Base-by-base conservation (phyloP, 306 rosid genomes). In the Cicer yamashitae region DNA sequence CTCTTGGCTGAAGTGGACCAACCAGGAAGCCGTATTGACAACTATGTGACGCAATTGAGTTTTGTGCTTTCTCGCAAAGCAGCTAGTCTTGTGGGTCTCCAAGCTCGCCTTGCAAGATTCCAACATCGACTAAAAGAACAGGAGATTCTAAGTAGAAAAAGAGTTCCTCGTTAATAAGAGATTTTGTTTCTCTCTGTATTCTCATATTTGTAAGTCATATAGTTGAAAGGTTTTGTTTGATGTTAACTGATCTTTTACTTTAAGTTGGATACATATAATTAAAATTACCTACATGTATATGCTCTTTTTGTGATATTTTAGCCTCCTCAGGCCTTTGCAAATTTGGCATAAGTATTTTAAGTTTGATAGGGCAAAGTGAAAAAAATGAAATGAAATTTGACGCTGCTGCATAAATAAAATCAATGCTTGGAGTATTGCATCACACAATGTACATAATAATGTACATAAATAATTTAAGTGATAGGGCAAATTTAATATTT, bases 31-130 rank as follows among this genome's bases (percentile, higher is more conserved):
- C 93, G 52, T 13, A 92, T 96, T 7, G 99, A 96, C 81, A 90
- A 92, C 82, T 96, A 96, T 11, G 98, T 96, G 70, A 82, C 90
- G 20, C 98, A 96, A 86, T 80, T 96, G 93, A 92, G 89, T 81
- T 96, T 88, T 59, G 96, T 92, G 70, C 98, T 96, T 39, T 96
- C 99, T 34, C 98, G 99, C 64, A 96, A 96, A 84, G 99, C 92
- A 7, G 98, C 98, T 5, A 86, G 98, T 82, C 87, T 96, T 30
- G 98, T 96, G 37, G 89, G 99, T 81, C 99, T 96, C 51, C 99
- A 96, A 85, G 91, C 99, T 58, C 99, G 99, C 62, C 99, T 96
- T 6, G 92, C 98, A 71, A 88, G 99, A 86, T 96, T 96, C 66
- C 99, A 96, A 83, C 99, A 96, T 79, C 83, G 93, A 69, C 90